Evolutionary conservation across 2,329 filamentous ascomycete genomes (phyloP), one percentile per base, ranked within the genome.

Genomic region (Xylariomycetidae sp.): DNA sequence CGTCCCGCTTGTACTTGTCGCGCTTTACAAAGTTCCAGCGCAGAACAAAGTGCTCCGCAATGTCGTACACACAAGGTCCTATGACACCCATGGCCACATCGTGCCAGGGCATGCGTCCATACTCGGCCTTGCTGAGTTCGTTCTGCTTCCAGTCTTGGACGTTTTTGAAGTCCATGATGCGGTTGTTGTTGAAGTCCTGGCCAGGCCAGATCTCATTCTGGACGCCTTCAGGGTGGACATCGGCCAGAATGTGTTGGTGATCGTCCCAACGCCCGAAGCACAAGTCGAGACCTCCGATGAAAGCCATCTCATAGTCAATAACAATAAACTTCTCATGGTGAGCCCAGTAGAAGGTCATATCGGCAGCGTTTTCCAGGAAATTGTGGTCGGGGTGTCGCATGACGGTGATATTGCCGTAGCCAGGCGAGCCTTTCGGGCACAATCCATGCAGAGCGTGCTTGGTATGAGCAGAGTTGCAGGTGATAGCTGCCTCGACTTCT

Each of bases 281-380:
- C 19, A 96, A 67, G 61, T 98, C 92, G 5, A 98, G 69, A 1
- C 92, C 92, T 32, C 92, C 92, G 38, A 96, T 90, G 53, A 96
- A 96, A 10, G 88, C 92, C 48, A 90, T 63, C 12, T 80, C 74
- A 53, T 94, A 94, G 61, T 96, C 92, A 33, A 96, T 84, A 13
- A 98, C 85, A 34, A 96, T 84, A 54, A 95, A 93, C 57, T 98
- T 98, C 52, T 98, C 92, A 56, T 98, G 92, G 56, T 98, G 92
- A 0, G 92, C 92, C 79, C 90, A 96, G 64, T 95, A 95, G 53
- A 95, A 87, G 1, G 88, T 95, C 85, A 95, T 93, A 49, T 96
- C 90, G 19, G 85, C 85, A 3, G 83, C 85, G 51, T 95, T 95
- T 50, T 95, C 88, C 31, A 96, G 78, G 3, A 95, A 75, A 44